phyloP scores from a whole-genome alignment of 2,329 filamentous ascomycete genomes.

The Monosporascus cannonballus region DNA sequence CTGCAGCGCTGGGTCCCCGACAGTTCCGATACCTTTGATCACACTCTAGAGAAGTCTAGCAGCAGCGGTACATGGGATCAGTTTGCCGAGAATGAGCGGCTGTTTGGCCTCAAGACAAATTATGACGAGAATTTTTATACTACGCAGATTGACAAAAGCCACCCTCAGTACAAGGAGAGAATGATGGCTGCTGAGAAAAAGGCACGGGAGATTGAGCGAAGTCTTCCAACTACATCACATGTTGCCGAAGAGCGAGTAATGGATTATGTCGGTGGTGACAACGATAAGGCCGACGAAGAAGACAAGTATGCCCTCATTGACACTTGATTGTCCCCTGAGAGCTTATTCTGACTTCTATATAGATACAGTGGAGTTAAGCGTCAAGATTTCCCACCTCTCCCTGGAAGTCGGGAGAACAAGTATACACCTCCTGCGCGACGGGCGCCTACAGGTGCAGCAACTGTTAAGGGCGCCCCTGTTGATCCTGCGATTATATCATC shows the following conservation, averaged over 20 bases:
- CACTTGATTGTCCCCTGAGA: background rate
- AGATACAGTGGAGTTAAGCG: constrained; percentile 91
- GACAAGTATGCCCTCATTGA: constrained; percentile 61
- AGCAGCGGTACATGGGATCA: constrained; percentile 70
- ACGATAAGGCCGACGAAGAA: constrained; percentile 78
- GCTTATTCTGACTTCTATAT: constrained; percentile 7
- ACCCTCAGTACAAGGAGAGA: constrained; percentile 75
- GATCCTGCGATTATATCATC: constrained; percentile 89
- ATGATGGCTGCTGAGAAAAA: constrained; percentile 75
- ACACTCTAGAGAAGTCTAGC: constrained; percentile 61
- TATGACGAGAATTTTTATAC: constrained; percentile 96
- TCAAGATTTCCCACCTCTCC: constrained; percentile 63
- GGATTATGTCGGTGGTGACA: constrained; percentile 56
- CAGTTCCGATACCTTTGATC: constrained; percentile 54
- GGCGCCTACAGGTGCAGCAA: constrained; percentile 67
- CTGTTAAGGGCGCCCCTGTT: constrained; percentile 69
- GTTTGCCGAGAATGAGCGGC: constrained; percentile 80
- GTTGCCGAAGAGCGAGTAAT: constrained; percentile 83
- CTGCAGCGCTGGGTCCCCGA: constrained; percentile 80
- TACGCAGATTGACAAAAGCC: constrained; percentile 76
- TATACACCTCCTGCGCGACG: constrained; percentile 89
- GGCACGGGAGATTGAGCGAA: constrained; percentile 83
- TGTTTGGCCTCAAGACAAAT: constrained; percentile 82
- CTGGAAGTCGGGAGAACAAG: constrained; percentile 51
- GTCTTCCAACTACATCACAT: constrained; percentile 68